These are phyloP conservation scores for Lachancea thermotolerans DNA, from an alignment of 805 yeast genomes.

Conservation along the genomic window DNA sequence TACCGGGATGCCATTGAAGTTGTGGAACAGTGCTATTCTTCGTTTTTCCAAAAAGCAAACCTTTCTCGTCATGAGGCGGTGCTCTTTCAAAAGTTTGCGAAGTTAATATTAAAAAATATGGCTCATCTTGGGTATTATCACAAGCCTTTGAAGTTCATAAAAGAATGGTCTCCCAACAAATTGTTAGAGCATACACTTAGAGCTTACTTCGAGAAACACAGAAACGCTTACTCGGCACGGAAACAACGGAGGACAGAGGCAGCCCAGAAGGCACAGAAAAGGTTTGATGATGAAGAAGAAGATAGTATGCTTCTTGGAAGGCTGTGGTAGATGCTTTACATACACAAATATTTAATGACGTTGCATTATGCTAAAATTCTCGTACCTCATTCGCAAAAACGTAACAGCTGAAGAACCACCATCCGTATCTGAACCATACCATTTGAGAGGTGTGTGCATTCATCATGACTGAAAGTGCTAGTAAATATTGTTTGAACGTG, in stretches of 20 bases:
- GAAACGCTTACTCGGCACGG: slow-evolving; percentile 5
- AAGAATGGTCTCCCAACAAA: slow-evolving; percentile 17
- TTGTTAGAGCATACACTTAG: slow-evolving; percentile 12
- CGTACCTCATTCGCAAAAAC: slow-evolving; percentile 64
- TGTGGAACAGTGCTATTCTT: slow-evolving; percentile 8
- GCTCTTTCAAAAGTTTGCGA: slow-evolving; percentile 18
- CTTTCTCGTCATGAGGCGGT: slow-evolving; percentile 8
- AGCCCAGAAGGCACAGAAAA: not conserved
- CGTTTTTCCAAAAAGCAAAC: slow-evolving; percentile 8
- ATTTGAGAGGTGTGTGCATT: slow-evolving; percentile 82
- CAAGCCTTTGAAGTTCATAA: slow-evolving; percentile 17
- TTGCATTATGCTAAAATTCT: not conserved
- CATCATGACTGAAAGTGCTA: slow-evolving; percentile 63
- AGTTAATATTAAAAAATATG: slow-evolving; percentile 15
- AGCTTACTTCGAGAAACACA: slow-evolving; percentile 8
- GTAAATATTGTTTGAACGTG: slow-evolving; percentile 27
- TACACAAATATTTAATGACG: no score
- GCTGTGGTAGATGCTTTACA: slow-evolving; percentile 19
- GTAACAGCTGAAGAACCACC: slow-evolving; percentile 75
- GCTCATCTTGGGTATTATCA: slow-evolving; percentile 11
- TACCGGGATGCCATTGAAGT: slow-evolving; percentile 15
- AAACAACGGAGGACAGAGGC: slow-evolving; percentile 2
- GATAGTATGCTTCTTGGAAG: slow-evolving; percentile 27
- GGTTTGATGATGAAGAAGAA: slow-evolving; percentile 23
- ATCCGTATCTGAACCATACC: slow-evolving; percentile 91